These are phyloP conservation scores for Silybum marianum DNA, from an alignment of 129 eudicot genomes.

Conservation along the genomic window DNA sequence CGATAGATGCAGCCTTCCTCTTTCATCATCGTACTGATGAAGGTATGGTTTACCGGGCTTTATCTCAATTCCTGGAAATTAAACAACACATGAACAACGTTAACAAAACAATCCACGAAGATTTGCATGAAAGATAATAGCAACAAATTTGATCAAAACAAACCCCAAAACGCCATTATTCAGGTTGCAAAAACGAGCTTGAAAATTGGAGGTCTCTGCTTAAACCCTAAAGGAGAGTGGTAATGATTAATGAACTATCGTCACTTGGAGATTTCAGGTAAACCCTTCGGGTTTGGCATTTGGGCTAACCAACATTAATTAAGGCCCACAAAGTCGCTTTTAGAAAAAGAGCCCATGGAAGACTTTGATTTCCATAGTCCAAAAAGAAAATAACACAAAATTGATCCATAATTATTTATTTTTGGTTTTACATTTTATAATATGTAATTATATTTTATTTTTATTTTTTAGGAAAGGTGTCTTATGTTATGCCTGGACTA, in stretches of 20 bases:
- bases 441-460: no score
- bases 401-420: no score
- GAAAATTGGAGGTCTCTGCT: slow-evolving; percentile 17
- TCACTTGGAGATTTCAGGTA: not conserved
- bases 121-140: not conserved
- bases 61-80: slow-evolving; percentile 71
- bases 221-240: slow-evolving; percentile 51
- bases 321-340: slow-evolving; percentile 7
- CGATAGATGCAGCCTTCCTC: slow-evolving; percentile 77
- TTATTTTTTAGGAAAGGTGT: no score
- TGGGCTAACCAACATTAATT: slow-evolving; percentile 18
- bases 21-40: slow-evolving; percentile 54
- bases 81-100: slow-evolving; percentile 17
- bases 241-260: not conserved
- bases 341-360: not conserved
- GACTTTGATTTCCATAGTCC: no score
- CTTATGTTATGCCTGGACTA: no score
- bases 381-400: no score
- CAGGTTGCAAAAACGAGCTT: slow-evolving; percentile 16
- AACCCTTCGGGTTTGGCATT: not conserved
- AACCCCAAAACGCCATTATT: slow-evolving; percentile 90
- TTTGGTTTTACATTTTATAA: no score
- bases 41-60: slow-evolving; percentile 75
- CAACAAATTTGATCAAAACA: not conserved
- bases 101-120: not conserved